These are phyloP conservation scores for Monosporascus cannonballus DNA, from an alignment of 2,329 filamentous ascomycete genomes.

Conservation along the genomic window DNA sequence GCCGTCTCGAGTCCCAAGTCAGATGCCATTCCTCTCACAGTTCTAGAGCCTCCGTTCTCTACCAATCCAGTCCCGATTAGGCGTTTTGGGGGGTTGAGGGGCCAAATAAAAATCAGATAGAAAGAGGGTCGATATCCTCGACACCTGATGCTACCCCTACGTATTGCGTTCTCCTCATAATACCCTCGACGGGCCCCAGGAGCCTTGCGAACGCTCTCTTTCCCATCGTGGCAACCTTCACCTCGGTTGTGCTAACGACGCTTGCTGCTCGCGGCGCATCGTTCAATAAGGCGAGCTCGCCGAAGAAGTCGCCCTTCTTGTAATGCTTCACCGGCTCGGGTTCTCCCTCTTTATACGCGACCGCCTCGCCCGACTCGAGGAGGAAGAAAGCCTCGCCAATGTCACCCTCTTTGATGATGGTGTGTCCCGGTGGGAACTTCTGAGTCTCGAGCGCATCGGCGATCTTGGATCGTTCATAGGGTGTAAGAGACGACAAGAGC, in stretches of 20 bases:
- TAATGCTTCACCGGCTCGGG: conserved; percentile 72
- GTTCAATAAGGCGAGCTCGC: conserved; percentile 87
- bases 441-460: conserved; percentile 90
- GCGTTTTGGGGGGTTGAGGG: neutral
- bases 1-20: neutral
- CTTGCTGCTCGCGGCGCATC: conserved; percentile 90
- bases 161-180: conserved; percentile 77
- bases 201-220: conserved; percentile 94
- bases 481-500: conserved; percentile 72
- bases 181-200: conserved; percentile 86
- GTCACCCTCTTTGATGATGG: conserved; percentile 88
- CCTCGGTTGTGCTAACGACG: conserved; percentile 74
- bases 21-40: too few relatives aligned
- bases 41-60: too few relatives aligned
- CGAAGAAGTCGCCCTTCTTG: conserved; percentile 92
- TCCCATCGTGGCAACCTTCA: conserved; percentile 87
- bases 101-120: conserved; percentile 26
- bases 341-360: conserved; percentile 74
- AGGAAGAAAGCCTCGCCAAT: conserved; percentile 89
- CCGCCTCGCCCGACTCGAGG: conserved; percentile 79
- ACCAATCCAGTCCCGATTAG: neutral
- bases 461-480: conserved; percentile 95
- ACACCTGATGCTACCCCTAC: conserved; percentile 54
- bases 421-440: conserved; percentile 73
- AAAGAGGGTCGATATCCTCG: conserved; percentile 62